Evolutionary conservation across 1,139 yeast genomes (phyloP).

Genomic region (Candida sp.): DNA sequence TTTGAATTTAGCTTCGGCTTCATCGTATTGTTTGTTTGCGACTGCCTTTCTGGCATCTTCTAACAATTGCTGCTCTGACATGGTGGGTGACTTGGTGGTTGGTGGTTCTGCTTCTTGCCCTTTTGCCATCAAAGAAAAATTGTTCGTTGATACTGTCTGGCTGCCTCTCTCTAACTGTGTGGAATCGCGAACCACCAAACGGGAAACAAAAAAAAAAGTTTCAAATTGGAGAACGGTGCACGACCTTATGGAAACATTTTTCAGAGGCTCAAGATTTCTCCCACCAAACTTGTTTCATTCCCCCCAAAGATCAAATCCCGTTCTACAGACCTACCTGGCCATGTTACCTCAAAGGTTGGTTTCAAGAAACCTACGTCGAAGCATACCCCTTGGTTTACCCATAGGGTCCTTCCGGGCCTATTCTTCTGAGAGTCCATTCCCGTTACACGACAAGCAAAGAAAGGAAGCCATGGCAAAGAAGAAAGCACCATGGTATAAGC

Average conservation of each 20-base stretch:
- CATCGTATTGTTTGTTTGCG: conserved; percentile 45
- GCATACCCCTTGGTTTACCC: neutral
- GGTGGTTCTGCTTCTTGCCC: neutral
- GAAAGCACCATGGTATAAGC: conserved; percentile 38
- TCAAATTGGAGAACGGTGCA: neutral
- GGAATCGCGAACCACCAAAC: too few species aligned
- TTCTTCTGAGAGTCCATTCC: conserved; percentile 33
- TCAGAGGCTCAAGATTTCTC: neutral
- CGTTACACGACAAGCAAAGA: conserved; percentile 28
- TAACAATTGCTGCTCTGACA: conserved; percentile 31
- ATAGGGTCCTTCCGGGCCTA: neutral
- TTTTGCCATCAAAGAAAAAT: conserved; percentile 4
- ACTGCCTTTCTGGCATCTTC: conserved; percentile 63
- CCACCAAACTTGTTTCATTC: neutral
- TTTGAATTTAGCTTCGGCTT: conserved; percentile 63
- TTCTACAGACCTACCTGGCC: too few species aligned
- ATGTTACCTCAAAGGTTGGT: neutral
- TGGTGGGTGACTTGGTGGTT: conserved; percentile 9
- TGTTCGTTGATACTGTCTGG: neutral
- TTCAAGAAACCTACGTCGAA: neutral
- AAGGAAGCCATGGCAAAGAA: conserved; percentile 24
- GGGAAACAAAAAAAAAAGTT: neutral
- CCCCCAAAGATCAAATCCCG: neutral
- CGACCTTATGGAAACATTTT: neutral
- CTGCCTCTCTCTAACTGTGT: too few species aligned